A percentile compares a stretch with the other conserved stretches of the same genome.
Evolutionary conservation across 768 basidiomycete genomes (phyloP).

Genomic region (Rubroboletus satanas): DNA sequence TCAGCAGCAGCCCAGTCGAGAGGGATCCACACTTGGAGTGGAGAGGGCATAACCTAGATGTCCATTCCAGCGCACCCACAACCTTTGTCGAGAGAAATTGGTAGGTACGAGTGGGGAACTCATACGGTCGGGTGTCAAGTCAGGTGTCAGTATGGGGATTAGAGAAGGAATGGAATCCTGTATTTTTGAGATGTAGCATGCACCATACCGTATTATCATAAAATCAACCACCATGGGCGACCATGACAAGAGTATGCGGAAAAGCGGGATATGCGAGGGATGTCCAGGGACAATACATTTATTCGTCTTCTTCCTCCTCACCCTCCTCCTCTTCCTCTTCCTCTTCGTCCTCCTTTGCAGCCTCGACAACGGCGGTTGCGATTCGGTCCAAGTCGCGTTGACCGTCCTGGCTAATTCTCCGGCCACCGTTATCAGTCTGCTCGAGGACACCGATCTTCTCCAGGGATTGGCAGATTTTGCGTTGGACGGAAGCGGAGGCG

Average conservation of each 20-base stretch:
- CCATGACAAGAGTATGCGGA: conserved; percentile 23
- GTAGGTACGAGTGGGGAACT: not conserved
- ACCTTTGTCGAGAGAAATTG: not conserved
- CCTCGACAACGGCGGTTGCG: conserved; percentile 84
- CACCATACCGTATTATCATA: conserved; percentile 41
- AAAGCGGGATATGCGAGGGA: conserved; percentile 15
- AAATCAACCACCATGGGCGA: conserved; percentile 15
- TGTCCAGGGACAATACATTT: conserved; percentile 16
- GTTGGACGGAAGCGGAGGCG: conserved; percentile 84
- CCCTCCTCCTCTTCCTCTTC: conserved; percentile 70
- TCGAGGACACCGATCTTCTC: conserved; percentile 99
- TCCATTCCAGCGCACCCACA: not conserved
- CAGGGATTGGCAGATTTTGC: conserved; percentile 92
- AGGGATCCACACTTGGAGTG: not conserved
- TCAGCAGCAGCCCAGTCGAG: not conserved
- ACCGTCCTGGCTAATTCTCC: conserved; percentile 95
- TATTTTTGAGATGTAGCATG: conserved; percentile 32
- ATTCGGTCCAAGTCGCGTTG: conserved; percentile 94
- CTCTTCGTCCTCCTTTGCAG: conserved; percentile 65
- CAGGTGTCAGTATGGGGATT: not conserved
- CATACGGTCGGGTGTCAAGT: not conserved
- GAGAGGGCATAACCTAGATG: too few relatives aligned
- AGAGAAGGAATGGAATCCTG: conserved; percentile 18
- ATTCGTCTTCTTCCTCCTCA: conserved; percentile 51
- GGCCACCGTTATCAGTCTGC: conserved; percentile 87